Evolutionary conservation across 345 rosid genomes (phyloP).

Genomic region (Pugionium cornutum): DNA sequence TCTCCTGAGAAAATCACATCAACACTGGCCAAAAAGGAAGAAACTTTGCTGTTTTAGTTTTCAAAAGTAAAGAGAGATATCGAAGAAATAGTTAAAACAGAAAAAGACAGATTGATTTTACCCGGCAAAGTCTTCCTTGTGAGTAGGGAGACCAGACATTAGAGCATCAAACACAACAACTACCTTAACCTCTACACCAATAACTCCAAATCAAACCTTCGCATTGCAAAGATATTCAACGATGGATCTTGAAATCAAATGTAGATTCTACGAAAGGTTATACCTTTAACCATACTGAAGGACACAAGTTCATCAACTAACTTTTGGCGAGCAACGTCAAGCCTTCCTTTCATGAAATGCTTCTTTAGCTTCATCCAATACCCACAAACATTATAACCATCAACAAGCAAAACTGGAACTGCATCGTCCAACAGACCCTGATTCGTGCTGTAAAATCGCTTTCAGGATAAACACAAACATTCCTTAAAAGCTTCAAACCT

Average conservation of each 20-base stretch:
- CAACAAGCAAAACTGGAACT: slow-evolving; percentile 92
- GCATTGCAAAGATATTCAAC: background rate
- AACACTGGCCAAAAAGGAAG: slow-evolving; percentile 56
- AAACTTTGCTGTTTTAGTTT: background rate
- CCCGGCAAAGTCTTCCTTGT: slow-evolving; percentile 82
- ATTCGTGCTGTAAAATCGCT: slow-evolving; percentile 66
- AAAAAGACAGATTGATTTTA: slow-evolving; percentile 27
- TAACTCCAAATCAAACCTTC: slow-evolving; percentile 20
- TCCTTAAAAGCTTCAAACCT: slow-evolving; percentile 26
- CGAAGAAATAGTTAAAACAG: background rate
- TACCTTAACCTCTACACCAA: slow-evolving; percentile 80
- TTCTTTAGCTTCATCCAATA: slow-evolving; percentile 90
- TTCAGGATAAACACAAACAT: slow-evolving; percentile 38
- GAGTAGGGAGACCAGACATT: slow-evolving; percentile 90
- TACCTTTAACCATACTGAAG: slow-evolving; percentile 76
- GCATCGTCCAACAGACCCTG: slow-evolving; percentile 59
- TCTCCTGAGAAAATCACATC: slow-evolving; percentile 80
- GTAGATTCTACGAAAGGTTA: slow-evolving; percentile 13
- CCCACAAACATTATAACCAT: slow-evolving; percentile 96
- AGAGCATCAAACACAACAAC: slow-evolving; percentile 95
- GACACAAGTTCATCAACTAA: slow-evolving; percentile 74
- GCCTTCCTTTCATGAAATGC: slow-evolving; percentile 79
- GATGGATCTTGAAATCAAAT: too few relatives aligned
- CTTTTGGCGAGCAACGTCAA: slow-evolving; percentile 84
- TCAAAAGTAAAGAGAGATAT: background rate